Evolutionary conservation across 2,329 filamentous ascomycete species (phyloP).

Genomic region (Fusarium oligoseptatum): DNA sequence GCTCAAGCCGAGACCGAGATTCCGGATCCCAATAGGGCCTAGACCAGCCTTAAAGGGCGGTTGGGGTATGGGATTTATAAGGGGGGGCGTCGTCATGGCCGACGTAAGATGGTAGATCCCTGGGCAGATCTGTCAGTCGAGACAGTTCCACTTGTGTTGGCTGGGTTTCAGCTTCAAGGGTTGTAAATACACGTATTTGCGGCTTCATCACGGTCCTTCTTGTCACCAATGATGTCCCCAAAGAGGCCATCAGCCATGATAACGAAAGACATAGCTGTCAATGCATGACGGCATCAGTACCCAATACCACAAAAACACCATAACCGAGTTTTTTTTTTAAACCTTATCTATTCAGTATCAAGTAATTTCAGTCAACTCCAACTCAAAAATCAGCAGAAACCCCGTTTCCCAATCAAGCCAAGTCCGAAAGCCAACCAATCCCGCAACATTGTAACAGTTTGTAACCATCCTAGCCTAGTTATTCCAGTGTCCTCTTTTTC

Average conservation of each 20-base stretch:
- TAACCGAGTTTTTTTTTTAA: background rate
- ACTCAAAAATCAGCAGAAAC: background rate
- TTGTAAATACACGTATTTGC: background rate
- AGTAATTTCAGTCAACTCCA: background rate
- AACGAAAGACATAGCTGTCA: background rate
- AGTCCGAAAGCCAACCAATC: background rate
- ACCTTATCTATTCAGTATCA: background rate
- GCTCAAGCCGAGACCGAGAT: background rate
- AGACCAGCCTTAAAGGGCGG: background rate
- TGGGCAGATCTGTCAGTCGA: background rate
- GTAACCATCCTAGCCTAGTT: too few species aligned
- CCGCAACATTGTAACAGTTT: background rate
- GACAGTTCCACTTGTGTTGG: background rate
- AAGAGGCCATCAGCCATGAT: background rate
- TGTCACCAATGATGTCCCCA: background rate
- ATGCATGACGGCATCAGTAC: background rate
- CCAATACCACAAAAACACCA: background rate
- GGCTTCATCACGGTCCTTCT: background rate
- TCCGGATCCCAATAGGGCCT: background rate
- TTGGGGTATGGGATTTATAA: background rate
- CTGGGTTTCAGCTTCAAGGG: background rate
- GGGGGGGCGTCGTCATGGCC: conserved; percentile 3
- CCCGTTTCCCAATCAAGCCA: background rate
- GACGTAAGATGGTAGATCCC: background rate
- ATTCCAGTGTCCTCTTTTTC: too few species aligned